Evolutionary conservation across 495 filamentous ascomycete genomes (phyloP).

Genomic region (Penicillium steckii): DNA sequence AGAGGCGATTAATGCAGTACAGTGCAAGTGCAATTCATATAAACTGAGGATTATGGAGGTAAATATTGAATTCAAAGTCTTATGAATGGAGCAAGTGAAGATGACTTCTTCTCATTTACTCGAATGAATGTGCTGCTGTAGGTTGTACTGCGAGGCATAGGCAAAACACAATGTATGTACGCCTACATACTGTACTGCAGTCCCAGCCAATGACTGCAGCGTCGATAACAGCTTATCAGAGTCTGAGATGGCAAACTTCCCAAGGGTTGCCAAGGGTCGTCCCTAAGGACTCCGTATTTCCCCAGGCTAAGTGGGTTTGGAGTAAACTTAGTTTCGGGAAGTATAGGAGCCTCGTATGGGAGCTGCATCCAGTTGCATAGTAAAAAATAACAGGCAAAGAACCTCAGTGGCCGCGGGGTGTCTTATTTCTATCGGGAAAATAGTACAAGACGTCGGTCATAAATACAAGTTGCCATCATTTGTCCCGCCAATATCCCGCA

Average conservation of each 20-base stretch:
- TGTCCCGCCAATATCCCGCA: background rate
- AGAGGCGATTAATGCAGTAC: conserved; percentile 25
- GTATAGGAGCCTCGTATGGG: background rate
- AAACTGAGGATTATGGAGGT: too few relatives aligned
- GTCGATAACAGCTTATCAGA: conserved; percentile 1
- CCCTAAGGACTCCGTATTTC: too few relatives aligned
- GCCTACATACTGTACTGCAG: too few relatives aligned
- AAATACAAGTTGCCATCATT: conserved; percentile 2
- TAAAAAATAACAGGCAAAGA: background rate
- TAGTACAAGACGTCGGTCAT: background rate
- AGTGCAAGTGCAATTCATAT: too few relatives aligned
- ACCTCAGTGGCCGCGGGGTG: background rate
- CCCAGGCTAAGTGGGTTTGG: background rate
- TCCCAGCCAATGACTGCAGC: background rate
- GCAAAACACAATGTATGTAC: too few relatives aligned
- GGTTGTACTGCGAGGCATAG: too few relatives aligned
- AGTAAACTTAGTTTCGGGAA: background rate
- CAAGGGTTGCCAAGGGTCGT: background rate
- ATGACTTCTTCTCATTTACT: too few relatives aligned
- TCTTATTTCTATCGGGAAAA: background rate
- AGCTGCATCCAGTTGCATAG: background rate
- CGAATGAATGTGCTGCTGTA: background rate
- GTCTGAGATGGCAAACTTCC: too few relatives aligned
- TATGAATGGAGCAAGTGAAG: too few relatives aligned
- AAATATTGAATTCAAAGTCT: too few relatives aligned